A percentile compares a stretch with the other conserved stretches of the same genome.
These are phyloP conservation scores for Ilyonectria sp. DNA, from an alignment of 2,329 filamentous ascomycete species.

Conservation along the genomic window DNA sequence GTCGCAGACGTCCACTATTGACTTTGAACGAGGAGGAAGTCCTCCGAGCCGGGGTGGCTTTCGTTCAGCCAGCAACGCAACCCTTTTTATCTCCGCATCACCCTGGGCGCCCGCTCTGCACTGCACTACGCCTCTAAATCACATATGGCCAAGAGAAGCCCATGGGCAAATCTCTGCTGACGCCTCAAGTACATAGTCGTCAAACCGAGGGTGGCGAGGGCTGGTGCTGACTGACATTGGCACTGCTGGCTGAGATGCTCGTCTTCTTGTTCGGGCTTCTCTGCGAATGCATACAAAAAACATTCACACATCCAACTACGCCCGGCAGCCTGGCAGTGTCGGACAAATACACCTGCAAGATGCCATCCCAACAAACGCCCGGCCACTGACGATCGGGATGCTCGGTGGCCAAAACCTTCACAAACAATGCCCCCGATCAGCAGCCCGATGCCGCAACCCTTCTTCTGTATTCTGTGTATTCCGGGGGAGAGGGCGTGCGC, in stretches of 20 bases:
- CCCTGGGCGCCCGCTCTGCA: neutral
- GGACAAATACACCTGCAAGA: conserved; percentile 1
- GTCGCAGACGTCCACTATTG: neutral
- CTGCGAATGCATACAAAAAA: neutral
- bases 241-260: neutral
- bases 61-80: no score
- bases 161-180: neutral
- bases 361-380: conserved; percentile 24
- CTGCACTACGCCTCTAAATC: conserved; percentile 4
- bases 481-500: conserved; percentile 22
- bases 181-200: neutral
- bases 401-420: neutral
- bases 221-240: neutral
- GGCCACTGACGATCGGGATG: neutral
- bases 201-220: neutral
- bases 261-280: neutral
- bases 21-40: neutral
- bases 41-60: no score
- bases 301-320: neutral
- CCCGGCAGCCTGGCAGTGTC: conserved; percentile 1
- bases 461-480: conserved; percentile 9
- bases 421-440: conserved; percentile 20
- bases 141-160: neutral
- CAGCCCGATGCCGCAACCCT: neutral
- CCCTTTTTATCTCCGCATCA: neutral